Percentiles rank a stretch among this genome's conserved stretches.
phyloP scores from a whole-genome alignment of 345 rosid species.

The Eucalyptus tenuipes region DNA sequence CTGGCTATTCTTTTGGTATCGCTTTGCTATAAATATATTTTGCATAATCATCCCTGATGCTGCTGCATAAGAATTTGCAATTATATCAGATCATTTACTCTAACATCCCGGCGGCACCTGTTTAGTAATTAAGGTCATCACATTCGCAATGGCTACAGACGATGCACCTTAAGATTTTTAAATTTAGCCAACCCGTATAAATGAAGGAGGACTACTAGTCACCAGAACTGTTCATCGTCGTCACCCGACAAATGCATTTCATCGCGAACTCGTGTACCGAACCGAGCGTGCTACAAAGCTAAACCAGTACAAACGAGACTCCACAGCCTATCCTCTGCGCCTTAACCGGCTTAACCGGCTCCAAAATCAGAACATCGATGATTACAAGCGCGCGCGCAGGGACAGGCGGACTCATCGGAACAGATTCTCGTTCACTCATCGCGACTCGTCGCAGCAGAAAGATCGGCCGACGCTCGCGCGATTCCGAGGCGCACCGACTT shows the following conservation, averaged over 20 bases:
- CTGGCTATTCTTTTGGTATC: constrained; percentile 55
- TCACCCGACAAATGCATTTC: neutral
- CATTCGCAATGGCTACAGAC: neutral
- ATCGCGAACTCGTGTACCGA: neutral
- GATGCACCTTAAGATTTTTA: neutral
- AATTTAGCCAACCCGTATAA: neutral
- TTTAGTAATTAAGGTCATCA: neutral
- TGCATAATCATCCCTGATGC: constrained; percentile 68
- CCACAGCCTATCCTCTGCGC: neutral
- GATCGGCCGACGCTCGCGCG: neutral
- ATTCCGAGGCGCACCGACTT: neutral
- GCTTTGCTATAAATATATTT: constrained; percentile 63
- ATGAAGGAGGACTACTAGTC: neutral
- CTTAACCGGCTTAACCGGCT: neutral
- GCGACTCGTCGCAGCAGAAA: neutral
- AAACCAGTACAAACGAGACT: neutral
- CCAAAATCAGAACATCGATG: neutral
- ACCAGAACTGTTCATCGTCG: neutral
- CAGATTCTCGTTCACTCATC: neutral
- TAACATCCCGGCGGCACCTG: neutral
- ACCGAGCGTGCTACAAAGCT: neutral
- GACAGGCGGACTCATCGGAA: neutral
- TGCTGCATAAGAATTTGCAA: constrained; percentile 57
- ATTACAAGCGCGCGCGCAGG: neutral
- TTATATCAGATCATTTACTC: constrained; percentile 21